phyloP scores from a whole-genome alignment of 2,329 filamentous ascomycete genomes.

The Neonectria hederae region DNA sequence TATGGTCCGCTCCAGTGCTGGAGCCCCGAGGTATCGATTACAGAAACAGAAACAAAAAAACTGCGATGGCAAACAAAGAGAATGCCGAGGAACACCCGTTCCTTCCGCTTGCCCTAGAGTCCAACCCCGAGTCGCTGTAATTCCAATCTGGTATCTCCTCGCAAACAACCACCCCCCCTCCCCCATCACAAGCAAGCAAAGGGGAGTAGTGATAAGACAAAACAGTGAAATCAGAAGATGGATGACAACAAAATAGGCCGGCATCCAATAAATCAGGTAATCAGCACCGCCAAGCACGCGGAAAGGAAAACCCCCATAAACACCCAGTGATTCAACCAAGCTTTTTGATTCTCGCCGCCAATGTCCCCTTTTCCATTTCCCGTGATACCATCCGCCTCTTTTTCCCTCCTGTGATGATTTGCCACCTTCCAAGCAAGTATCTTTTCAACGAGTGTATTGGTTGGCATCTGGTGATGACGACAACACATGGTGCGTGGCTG shows the following conservation, averaged over 20 bases:
- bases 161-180: slow-evolving; percentile 1
- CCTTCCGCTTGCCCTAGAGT: slow-evolving; percentile 1
- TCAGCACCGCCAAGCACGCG: slow-evolving; percentile 4
- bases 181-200: slow-evolving; percentile 4
- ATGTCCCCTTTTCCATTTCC: slow-evolving; percentile 7
- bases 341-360: slow-evolving; percentile 14
- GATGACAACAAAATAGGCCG: slow-evolving; percentile 1
- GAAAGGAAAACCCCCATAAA: slow-evolving; percentile 10
- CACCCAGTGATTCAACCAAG: slow-evolving; percentile 15
- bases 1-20: neutral
- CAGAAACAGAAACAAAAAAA: slow-evolving; percentile 5
- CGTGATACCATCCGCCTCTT: slow-evolving; percentile 19
- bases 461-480: slow-evolving; percentile 23
- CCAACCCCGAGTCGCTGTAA: slow-evolving; percentile 8
- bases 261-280: slow-evolving; percentile 8
- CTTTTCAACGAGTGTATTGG: slow-evolving; percentile 27
- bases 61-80: neutral
- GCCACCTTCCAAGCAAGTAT: slow-evolving; percentile 18
- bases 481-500: slow-evolving; percentile 12
- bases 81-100: neutral
- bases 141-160: slow-evolving; percentile 23
- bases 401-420: slow-evolving; percentile 11
- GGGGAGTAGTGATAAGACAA: neutral
- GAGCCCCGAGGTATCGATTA: slow-evolving; percentile 20
- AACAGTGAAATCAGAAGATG: slow-evolving; percentile 3